Evolutionary conservation across 495 filamentous ascomycete species (phyloP).

Genomic region (Tuber indicum): DNA sequence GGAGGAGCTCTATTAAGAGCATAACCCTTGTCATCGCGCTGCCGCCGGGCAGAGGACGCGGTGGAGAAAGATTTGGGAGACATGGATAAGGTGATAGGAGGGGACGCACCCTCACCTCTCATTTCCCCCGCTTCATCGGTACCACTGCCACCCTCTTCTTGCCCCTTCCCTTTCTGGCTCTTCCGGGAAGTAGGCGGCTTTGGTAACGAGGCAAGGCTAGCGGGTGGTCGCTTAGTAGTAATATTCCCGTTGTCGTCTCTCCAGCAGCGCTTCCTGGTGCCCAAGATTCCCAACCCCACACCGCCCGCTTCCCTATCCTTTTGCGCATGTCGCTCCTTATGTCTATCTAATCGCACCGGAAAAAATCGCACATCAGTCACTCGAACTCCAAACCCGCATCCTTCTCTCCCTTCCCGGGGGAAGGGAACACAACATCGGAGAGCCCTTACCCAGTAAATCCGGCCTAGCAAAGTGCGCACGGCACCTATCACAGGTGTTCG

Average conservation of each 20-base stretch:
- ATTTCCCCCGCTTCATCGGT: not conserved
- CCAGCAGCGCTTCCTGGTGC: constrained; percentile 57
- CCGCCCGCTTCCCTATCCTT: constrained; percentile 58
- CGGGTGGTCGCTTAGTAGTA: constrained; percentile 46
- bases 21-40: not conserved
- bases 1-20: not conserved
- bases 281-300: constrained; percentile 52
- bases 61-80: not conserved
- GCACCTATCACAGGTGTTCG: constrained; percentile 53
- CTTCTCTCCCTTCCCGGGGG: not conserved
- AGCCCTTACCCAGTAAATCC: constrained; percentile 50
- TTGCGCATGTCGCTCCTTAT: constrained; percentile 55
- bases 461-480: constrained; percentile 54
- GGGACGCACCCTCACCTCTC: not conserved
- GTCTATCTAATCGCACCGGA: constrained; percentile 47
- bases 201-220: constrained; percentile 16
- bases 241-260: constrained; percentile 54
- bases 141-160: constrained; percentile 19
- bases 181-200: constrained; percentile 21
- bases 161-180: constrained; percentile 9
- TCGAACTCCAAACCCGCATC: not conserved
- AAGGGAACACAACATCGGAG: not conserved
- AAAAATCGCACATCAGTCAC: not conserved
- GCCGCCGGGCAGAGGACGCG: not conserved
- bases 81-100: not conserved